Base-by-base conservation (phyloP, 2,329 filamentous ascomycete genomes). In the Fusarium agapanthi region DNA sequence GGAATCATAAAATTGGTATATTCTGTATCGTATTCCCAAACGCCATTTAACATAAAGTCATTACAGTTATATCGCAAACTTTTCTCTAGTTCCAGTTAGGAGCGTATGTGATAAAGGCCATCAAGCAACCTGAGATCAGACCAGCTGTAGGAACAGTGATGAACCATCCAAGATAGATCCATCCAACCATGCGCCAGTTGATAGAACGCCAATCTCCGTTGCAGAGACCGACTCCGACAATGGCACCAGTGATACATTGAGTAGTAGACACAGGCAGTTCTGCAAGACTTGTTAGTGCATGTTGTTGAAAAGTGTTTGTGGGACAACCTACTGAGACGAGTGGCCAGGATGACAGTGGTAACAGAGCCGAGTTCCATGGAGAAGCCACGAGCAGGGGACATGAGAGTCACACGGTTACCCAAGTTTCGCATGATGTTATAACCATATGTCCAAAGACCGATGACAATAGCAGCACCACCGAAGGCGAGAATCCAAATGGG, bases 371-470 rank as follows among this genome's bases (percentile, higher is more conserved):
- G 83, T 79, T 90, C 88, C 87, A 89, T 89, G 41, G 84, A 87
- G 80, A 86, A 88, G 53, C 89, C 88, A 75, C 88, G 86, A 4
- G 86, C 84, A 7, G 89, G 89, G 1, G 88, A 90, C 83, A 90
- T 88, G n/a, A 89, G 85, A 16, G 89, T 90, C 67, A 91, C 84
- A 71, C 87, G 86, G 82, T 91, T 91, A 63, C 89, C 89, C 68
- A 90, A 83, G 75, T 88, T 88, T 45, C 86, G 84, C 88, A 91
- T 91, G 79, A 91, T 90, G 78, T 90, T 88, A 79, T 90, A 91
- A 4, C 88, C 89, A 71, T 90, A 85, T 34, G 88, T 89, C 85
- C 87, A 88, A 65, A 90, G 84, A 67, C 89, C 89, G 50, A 89
- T 78, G 53, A 86, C 85, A 47, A 90, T 87, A 67, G 81, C 83